Conservation (phyloP, 768 basidiomycete species). For the Russula sp. region DNA sequence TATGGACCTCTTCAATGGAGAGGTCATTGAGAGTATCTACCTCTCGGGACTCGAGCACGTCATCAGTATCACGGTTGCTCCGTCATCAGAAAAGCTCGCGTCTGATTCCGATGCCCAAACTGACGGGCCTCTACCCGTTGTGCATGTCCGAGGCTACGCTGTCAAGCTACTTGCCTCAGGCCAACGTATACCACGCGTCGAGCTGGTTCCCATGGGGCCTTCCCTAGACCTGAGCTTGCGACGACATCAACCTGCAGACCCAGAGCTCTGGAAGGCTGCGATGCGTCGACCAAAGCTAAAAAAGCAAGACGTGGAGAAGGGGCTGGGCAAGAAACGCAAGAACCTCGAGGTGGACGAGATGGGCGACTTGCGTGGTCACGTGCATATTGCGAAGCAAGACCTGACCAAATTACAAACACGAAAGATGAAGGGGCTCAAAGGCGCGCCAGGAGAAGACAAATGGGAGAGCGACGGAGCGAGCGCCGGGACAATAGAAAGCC, state of each 20-base stretch:
- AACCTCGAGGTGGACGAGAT: constrained; percentile 97
- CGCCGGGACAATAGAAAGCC: constrained; percentile 13
- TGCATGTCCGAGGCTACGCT: constrained; percentile 87
- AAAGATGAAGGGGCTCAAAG: constrained; percentile 93
- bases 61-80: constrained; percentile 71
- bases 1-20: constrained; percentile 84
- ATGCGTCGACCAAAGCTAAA: constrained; percentile 81
- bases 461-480: constrained; percentile 20
- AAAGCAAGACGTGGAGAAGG: constrained; percentile 80
- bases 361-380: constrained; percentile 88
- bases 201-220: constrained; percentile 86
- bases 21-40: constrained; percentile 76
- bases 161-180: constrained; percentile 68
- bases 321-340: constrained; percentile 87
- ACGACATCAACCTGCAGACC: constrained; percentile 64
- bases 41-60: constrained; percentile 82
- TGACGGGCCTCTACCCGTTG: constrained; percentile 50
- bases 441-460: constrained; percentile 25
- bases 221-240: constrained; percentile 77
- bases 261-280: constrained; percentile 74
- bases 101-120: constrained; percentile 30
- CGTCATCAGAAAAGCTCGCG: constrained; percentile 50
- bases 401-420: constrained; percentile 77
- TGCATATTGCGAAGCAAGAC: constrained; percentile 90
- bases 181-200: constrained; percentile 70